A percentile compares a stretch with the other conserved stretches of the same genome.
phyloP scores from a whole-genome alignment of 257 asterid genomes.

The Solanum appendiculatum region DNA sequence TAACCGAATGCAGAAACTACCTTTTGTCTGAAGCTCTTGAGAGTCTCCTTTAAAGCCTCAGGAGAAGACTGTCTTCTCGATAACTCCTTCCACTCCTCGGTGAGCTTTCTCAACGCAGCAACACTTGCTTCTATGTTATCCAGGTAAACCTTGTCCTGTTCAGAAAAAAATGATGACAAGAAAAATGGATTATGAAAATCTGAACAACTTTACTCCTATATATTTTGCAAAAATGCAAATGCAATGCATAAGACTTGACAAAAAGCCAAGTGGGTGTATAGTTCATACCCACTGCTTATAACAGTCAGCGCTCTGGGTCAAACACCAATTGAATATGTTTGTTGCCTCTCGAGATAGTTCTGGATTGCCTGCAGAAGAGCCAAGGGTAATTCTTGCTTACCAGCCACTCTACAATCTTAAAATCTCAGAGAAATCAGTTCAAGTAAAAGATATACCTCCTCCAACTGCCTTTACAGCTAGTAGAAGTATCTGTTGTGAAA shows the following conservation, averaged over 20 bases:
- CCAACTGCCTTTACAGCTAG: slow-evolving; percentile 49
- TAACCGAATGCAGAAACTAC: slow-evolving; percentile 7
- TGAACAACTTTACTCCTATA: not conserved
- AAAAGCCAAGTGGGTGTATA: not conserved
- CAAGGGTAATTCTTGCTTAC: slow-evolving; percentile 2
- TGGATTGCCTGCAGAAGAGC: slow-evolving; percentile 47
- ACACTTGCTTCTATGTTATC: slow-evolving; percentile 63
- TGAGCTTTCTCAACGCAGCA: slow-evolving; percentile 48
- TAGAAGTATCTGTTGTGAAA: slow-evolving; percentile 47
- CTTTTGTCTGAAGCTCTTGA: slow-evolving; percentile 61
- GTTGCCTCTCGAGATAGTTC: slow-evolving; percentile 59
- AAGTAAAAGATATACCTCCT: slow-evolving; percentile 38
- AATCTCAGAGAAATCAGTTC: not conserved
- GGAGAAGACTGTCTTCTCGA: slow-evolving; percentile 47
- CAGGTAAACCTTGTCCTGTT: slow-evolving; percentile 48
- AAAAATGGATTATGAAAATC: not conserved
- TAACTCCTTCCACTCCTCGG: slow-evolving; percentile 42
- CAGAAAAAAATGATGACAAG: not conserved
- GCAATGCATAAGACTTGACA: not conserved
- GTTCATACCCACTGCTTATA: slow-evolving; percentile 75
- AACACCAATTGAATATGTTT: slow-evolving; percentile 63
- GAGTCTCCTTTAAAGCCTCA: slow-evolving; percentile 39
- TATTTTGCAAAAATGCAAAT: not conserved
- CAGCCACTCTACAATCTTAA: not conserved
- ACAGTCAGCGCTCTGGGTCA: slow-evolving; percentile 69